phyloP scores from a whole-genome alignment of 1,284 basidiomycete genomes.

The Fomitopsis palustris region DNA sequence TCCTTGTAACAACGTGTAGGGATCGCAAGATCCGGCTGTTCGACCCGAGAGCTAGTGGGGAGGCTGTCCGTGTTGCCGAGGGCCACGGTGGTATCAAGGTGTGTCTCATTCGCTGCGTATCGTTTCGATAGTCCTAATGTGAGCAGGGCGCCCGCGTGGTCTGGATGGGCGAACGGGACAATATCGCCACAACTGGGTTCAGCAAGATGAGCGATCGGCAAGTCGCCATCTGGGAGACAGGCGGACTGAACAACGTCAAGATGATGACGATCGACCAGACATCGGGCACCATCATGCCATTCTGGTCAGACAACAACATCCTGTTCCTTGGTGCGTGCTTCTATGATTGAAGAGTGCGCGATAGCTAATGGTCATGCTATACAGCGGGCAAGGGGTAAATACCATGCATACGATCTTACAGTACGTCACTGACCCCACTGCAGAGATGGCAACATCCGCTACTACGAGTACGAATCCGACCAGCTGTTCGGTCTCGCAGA shows the following conservation, averaged over 20 bases:
- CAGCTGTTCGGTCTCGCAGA: conserved; percentile 79
- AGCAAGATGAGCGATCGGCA: conserved; percentile 94
- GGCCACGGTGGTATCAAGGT: conserved; percentile 91
- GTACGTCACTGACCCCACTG: conserved; percentile 11
- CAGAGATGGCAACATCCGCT: conserved; percentile 91
- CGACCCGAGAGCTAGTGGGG: conserved; percentile 79
- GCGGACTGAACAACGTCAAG: conserved; percentile 70
- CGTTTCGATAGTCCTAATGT: not conserved
- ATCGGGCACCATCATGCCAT: conserved; percentile 94
- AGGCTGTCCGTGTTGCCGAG: conserved; percentile 80
- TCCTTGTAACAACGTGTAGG: conserved; percentile 79
- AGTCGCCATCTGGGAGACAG: conserved; percentile 84
- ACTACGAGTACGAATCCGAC: conserved; percentile 94
- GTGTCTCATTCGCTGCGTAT: conserved; percentile 4
- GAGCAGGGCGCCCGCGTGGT: conserved; percentile 70
- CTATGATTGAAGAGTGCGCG: not conserved
- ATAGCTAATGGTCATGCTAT: not conserved
- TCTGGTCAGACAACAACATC: conserved; percentile 94
- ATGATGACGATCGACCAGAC: conserved; percentile 82
- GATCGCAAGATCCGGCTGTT: conserved; percentile 93
- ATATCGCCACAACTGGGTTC: conserved; percentile 92
- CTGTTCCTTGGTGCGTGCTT: conserved; percentile 76
- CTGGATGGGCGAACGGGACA: conserved; percentile 90
- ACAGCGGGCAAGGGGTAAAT: conserved; percentile 72
- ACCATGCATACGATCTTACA: conserved; percentile 10